Base-by-base conservation (phyloP, 768 basidiomycete genomes). In the Lactifluus volemus region DNA sequence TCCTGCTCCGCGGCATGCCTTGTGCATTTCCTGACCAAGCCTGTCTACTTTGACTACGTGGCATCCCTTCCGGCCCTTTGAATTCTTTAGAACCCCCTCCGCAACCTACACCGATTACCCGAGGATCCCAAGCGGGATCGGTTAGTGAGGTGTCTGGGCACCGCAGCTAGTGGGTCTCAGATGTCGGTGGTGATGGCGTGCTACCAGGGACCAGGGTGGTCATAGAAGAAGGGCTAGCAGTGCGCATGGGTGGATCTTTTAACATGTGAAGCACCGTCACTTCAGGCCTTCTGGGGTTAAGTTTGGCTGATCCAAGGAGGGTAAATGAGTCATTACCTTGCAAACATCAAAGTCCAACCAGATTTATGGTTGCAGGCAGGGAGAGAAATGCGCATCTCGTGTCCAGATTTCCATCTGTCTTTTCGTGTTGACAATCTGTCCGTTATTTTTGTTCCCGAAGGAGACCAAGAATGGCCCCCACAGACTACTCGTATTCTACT, bases 281-380 rank as follows among this genome's bases (percentile, higher is more conserved):
- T 41, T 3, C 10, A 8, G 50, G n/a, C n/a, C n/a, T n/a, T n/a
- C n/a, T n/a, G n/a, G n/a, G 32, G 14, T 15, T 34, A 48, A 48
- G 42, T 25, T 36, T 51, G 48, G 54, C 10, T 38, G 11, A 60
- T 17, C 17, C 19, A 17, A n/a, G n/a, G 21, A 19, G 3, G 53
- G 53, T 14, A 25, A 25, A 44, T 19, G 11, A 10, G 4, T 30
- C 41, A n/a, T 10, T 54, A 32, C 14, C 52, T 12, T 69, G 55
- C 63, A 48, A 25, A 73, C 63, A 76, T 15, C 4, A 15, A 83
- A 55, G 4, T 78, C 81, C 2, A 77, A 75, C 2, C 76, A 78
- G 19, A 69, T 76, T 12, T 76, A 75, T 4, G 79, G 86, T 5
- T 72, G 74, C 51, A 84, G n/a, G n/a, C n/a, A n/a, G 82, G 30